Evolutionary conservation across 257 asterid genomes (phyloP).

Genomic region (Gardenia jasminoides): DNA sequence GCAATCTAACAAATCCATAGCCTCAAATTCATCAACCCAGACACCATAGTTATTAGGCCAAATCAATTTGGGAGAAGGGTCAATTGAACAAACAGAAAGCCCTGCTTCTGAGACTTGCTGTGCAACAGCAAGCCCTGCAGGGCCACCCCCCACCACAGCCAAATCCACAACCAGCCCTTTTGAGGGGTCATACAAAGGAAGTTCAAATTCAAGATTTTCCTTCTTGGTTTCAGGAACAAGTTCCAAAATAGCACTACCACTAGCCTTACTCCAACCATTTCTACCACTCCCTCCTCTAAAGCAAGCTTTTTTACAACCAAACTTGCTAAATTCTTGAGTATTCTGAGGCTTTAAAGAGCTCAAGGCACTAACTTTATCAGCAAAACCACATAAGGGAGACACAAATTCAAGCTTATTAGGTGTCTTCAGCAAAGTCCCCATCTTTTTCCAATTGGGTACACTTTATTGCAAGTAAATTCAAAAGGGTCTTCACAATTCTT

Average conservation of each 20-base stretch:
- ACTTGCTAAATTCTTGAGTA: slow-evolving; percentile 30
- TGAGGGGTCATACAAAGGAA: slow-evolving; percentile 78
- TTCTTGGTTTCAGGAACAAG: slow-evolving; percentile 90
- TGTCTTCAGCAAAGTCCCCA: slow-evolving; percentile 76
- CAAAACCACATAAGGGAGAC: slow-evolving; percentile 58
- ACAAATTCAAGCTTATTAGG: slow-evolving; percentile 73
- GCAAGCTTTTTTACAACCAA: slow-evolving; percentile 41
- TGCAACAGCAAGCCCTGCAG: slow-evolving; percentile 97
- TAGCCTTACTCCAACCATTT: slow-evolving; percentile 43
- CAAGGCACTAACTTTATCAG: slow-evolving; percentile 50
- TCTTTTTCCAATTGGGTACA: slow-evolving; percentile 21
- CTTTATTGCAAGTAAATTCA: slow-evolving; percentile 20
- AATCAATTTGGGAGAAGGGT: slow-evolving; percentile 82
- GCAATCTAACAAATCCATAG: slow-evolving; percentile 96
- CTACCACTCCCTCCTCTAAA: slow-evolving; percentile 25
- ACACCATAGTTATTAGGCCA: slow-evolving; percentile 99
- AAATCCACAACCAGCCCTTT: slow-evolving; percentile 69
- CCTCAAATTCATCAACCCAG: slow-evolving; percentile 99
- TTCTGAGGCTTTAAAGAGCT: slow-evolving; percentile 50
- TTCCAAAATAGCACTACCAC: slow-evolving; percentile 71
- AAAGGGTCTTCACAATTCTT: slow-evolving; percentile 17
- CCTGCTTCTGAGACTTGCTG: slow-evolving; percentile 98
- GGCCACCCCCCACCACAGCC: slow-evolving; percentile 98
- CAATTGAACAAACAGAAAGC: slow-evolving; percentile 86
- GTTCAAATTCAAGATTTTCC: slow-evolving; percentile 93